phyloP scores from a whole-genome alignment of 1,139 yeast species.

The Nadsonia starkeyi-henricii region DNA sequence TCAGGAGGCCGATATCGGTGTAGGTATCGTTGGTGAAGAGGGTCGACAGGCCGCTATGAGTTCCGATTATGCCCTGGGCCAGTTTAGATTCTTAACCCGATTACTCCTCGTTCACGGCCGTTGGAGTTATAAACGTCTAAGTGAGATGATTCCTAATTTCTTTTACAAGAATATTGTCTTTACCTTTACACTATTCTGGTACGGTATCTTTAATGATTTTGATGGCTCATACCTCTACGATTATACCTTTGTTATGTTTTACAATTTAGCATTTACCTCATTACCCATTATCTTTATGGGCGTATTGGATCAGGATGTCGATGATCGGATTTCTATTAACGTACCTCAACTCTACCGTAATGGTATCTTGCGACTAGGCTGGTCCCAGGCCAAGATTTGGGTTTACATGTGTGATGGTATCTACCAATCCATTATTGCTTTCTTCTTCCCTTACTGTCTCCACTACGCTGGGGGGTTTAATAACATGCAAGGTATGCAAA shows the following conservation, averaged over 20 bases:
- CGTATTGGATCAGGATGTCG: conserved; percentile 84
- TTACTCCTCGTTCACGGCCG: conserved; percentile 84
- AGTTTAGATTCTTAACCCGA: conserved; percentile 69
- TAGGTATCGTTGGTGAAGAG: conserved; percentile 97
- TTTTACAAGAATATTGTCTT: conserved; percentile 87
- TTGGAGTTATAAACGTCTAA: conserved; percentile 85
- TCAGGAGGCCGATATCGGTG: conserved; percentile 96
- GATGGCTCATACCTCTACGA: conserved; percentile 90
- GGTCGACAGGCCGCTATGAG: conserved; percentile 99
- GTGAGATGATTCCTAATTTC: conserved; percentile 89
- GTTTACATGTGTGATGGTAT: conserved; percentile 73
- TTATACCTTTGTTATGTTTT: conserved; percentile 82
- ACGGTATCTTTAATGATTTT: conserved; percentile 67
- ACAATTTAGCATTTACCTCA: conserved; percentile 89
- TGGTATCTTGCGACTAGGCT: conserved; percentile 73
- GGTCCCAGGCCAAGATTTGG: conserved; percentile 70
- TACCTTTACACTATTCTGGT: conserved; percentile 85
- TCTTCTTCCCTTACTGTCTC: conserved; percentile 70
- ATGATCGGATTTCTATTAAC: conserved; percentile 59
- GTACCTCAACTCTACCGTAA: conserved; percentile 79
- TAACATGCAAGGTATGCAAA: conserved; percentile 45
- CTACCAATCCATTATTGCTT: conserved; percentile 76
- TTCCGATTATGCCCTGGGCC: conserved; percentile 93
- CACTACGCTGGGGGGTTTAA: conserved; percentile 45
- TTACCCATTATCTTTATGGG: conserved; percentile 87